Percentiles rank a stretch among this genome's conserved stretches.
Evolutionary conservation across 2,329 filamentous ascomycete genomes (phyloP).

Genomic region (Penicillium sp.): DNA sequence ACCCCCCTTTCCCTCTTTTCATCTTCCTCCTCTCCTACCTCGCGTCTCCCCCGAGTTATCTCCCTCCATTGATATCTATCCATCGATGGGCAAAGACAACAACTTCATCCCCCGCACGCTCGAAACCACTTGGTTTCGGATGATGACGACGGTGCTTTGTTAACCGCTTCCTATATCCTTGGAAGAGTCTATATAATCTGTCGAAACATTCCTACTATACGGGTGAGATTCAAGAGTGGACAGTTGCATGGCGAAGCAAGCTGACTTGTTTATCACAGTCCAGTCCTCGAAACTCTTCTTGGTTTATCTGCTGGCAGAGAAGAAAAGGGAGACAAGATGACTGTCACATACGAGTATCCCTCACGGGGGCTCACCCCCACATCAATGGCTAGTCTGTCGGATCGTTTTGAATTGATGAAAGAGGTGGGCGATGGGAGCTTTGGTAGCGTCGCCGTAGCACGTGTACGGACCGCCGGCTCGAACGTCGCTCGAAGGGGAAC

Average conservation of each 20-base stretch:
- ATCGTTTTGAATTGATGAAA: slow-evolving; percentile 95
- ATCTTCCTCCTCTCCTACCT: slow-evolving; percentile 25
- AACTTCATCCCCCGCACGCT: slow-evolving; percentile 19
- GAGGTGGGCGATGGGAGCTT: slow-evolving; percentile 99
- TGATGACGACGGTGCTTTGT: slow-evolving; percentile 36
- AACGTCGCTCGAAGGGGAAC: slow-evolving; percentile 88
- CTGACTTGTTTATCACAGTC: slow-evolving; percentile 12
- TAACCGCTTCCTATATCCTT: slow-evolving; percentile 27
- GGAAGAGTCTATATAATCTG: slow-evolving; percentile 18
- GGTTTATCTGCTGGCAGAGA: slow-evolving; percentile 48
- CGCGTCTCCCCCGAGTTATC: slow-evolving; percentile 17
- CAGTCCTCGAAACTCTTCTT: slow-evolving; percentile 31
- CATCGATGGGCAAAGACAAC: slow-evolving; percentile 33
- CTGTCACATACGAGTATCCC: slow-evolving; percentile 74
- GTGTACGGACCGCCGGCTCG: slow-evolving; percentile 88
- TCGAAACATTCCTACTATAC: slow-evolving; percentile 16
- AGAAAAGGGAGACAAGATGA: slow-evolving; percentile 64
- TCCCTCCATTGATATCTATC: slow-evolving; percentile 28
- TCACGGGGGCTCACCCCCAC: slow-evolving; percentile 60
- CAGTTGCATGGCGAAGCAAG: neutral
- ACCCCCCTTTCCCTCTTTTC: slow-evolving; percentile 31
- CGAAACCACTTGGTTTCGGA: slow-evolving; percentile 30
- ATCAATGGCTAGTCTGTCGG: slow-evolving; percentile 70
- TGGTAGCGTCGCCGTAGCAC: slow-evolving; percentile 89
- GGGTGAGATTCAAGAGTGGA: slow-evolving; percentile 13